Conservation (phyloP, 495 filamentous ascomycete genomes). For the Neurospora cerealis region DNA sequence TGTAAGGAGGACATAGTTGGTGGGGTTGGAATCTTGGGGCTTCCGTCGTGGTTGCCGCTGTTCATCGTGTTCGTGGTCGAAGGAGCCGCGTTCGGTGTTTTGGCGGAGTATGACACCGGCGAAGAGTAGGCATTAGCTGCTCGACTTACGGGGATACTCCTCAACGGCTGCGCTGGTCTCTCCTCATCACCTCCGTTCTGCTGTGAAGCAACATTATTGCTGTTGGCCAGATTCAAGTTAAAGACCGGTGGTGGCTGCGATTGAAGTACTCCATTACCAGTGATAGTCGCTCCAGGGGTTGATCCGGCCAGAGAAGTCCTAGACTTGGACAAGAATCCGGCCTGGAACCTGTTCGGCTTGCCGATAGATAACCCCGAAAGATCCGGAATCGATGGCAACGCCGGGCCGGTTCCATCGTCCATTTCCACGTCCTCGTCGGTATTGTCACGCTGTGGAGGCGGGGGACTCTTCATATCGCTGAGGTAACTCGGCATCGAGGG, state of each 20-base stretch:
- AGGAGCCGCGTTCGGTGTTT: neutral
- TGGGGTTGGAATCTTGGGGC: conserved; percentile 11
- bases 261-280: conserved; percentile 5
- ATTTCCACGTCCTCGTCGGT: conserved; percentile 34
- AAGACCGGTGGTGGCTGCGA: conserved; percentile 41
- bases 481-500: conserved; percentile 31
- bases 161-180: conserved; percentile 47
- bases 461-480: conserved; percentile 7
- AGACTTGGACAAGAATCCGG: conserved; percentile 76
- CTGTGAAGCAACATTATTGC: neutral
- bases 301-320: conserved; percentile 8
- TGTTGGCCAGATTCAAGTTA: conserved; percentile 48
- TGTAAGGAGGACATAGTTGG: conserved; percentile 9
- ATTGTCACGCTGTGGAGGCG: conserved; percentile 5
- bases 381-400: conserved; percentile 38
- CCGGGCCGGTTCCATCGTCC: conserved; percentile 39
- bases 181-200: conserved; percentile 23
- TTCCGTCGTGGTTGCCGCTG: conserved; percentile 4
- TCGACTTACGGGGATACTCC: conserved; percentile 30
- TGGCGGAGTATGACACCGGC: conserved; percentile 5
- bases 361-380: conserved; percentile 27
- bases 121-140: conserved; percentile 32
- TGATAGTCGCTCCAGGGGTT: neutral
- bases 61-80: neutral
- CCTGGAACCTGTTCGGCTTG: conserved; percentile 76